Conservation (phyloP, 2,329 filamentous ascomycete genomes). For the Fusarium cyanostomum region DNA sequence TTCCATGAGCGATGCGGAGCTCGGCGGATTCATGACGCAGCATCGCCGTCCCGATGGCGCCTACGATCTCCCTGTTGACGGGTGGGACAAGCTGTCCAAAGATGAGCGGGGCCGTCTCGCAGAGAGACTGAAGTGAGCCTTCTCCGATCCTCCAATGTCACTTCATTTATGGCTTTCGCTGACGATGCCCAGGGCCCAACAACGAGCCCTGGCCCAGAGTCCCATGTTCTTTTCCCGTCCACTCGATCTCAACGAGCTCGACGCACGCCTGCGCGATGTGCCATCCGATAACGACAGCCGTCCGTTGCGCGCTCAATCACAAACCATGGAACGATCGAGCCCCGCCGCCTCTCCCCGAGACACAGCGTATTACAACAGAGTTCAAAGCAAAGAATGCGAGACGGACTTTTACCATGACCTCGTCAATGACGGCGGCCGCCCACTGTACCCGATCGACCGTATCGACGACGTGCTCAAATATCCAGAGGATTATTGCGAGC, state of each 20-base stretch:
- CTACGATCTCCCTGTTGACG: conserved; percentile 23
- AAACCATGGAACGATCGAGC: not conserved
- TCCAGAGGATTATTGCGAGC: conserved; percentile 37
- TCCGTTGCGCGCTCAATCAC: not conserved
- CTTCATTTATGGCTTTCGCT: not conserved
- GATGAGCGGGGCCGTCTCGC: conserved; percentile 22
- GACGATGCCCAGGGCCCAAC: not conserved
- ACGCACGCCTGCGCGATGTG: conserved; percentile 27
- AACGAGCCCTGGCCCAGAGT: not conserved
- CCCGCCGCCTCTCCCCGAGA: not conserved
- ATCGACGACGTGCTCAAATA: conserved; percentile 38
- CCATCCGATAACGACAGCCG: not conserved
- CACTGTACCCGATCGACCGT: conserved; percentile 42
- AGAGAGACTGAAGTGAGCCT: conserved; percentile 25
- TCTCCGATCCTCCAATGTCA: not conserved
- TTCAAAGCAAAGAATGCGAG: conserved; percentile 10
- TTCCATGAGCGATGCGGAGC: conserved; percentile 27
- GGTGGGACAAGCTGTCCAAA: conserved; percentile 24
- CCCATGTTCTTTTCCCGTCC: conserved; percentile 4
- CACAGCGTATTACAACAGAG: no score
- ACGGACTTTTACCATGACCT: conserved; percentile 42
- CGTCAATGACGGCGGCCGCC: conserved; percentile 45
- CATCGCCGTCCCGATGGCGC: conserved; percentile 23
- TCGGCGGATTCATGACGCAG: conserved; percentile 26
- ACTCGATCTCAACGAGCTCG: conserved; percentile 33